A percentile compares a stretch with the other conserved stretches of the same genome.
These are phyloP conservation scores for Austroboletus novae-zelandiae DNA, from an alignment of 1,284 basidiomycete genomes.

Conservation along the genomic window DNA sequence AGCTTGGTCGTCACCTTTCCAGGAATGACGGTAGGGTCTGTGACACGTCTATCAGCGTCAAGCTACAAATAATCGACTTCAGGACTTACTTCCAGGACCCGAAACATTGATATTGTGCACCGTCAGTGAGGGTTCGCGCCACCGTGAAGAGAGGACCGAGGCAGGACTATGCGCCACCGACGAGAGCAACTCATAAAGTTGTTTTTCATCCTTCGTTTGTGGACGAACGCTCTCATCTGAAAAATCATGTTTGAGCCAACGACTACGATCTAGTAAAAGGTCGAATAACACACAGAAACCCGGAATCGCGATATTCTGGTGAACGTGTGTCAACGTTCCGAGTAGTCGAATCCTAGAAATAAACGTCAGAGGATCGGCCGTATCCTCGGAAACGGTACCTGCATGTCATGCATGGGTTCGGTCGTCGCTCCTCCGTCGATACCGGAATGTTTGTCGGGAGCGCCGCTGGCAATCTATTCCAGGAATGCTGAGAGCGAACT, in stretches of 20 bases:
- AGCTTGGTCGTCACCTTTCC: slow-evolving; percentile 77
- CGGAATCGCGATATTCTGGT: slow-evolving; percentile 68
- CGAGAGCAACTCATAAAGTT: slow-evolving; percentile 68
- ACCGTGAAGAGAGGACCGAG: slow-evolving; percentile 67
- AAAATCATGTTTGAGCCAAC: neutral
- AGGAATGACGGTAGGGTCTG: slow-evolving; percentile 87
- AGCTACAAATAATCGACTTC: neutral
- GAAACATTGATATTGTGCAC: slow-evolving; percentile 71
- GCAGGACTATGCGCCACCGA: slow-evolving; percentile 64
- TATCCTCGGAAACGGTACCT: slow-evolving; percentile 19
- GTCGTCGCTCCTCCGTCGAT: slow-evolving; percentile 86
- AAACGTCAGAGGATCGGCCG: slow-evolving; percentile 6
- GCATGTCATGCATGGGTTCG: slow-evolving; percentile 95
- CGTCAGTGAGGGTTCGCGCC: slow-evolving; percentile 77
- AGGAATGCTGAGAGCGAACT: neutral
- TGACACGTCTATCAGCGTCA: neutral
- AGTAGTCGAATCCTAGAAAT: slow-evolving; percentile 72
- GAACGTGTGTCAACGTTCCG: slow-evolving; percentile 62
- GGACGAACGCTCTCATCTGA: slow-evolving; percentile 75
- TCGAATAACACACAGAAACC: slow-evolving; percentile 66
- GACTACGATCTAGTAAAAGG: neutral
- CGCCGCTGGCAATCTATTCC: slow-evolving; percentile 57
- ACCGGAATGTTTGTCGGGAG: slow-evolving; percentile 85
- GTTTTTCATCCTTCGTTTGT: slow-evolving; percentile 63
- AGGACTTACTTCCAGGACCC: slow-evolving; percentile 64